Evolutionary conservation across 345 rosid genomes (phyloP).

Genomic region (Eucalyptus cladocalyx): DNA sequence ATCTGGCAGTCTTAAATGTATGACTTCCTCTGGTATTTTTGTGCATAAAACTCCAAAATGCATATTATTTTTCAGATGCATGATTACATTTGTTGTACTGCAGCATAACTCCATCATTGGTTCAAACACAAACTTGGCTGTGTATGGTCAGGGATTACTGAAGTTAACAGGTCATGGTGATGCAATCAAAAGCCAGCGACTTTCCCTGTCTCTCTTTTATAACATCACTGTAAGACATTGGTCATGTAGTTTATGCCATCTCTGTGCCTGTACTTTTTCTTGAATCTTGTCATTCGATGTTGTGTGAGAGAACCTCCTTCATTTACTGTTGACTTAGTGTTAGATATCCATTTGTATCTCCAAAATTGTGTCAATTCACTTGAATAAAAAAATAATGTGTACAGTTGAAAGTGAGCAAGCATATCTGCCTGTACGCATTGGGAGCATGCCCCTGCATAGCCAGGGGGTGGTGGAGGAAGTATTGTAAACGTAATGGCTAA

Average conservation of each 20-base stretch:
- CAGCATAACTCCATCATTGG: conserved; percentile 77
- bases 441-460: neutral
- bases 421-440: neutral
- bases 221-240: conserved; percentile 75
- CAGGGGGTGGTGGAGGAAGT: neutral
- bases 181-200: conserved; percentile 90
- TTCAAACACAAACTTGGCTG: conserved; percentile 80
- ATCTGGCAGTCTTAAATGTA: conserved; percentile 95
- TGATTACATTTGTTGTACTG: neutral
- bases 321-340: neutral
- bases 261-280: neutral
- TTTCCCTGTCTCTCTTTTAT: conserved; percentile 86
- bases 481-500: neutral
- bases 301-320: neutral
- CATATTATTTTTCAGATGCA: neutral
- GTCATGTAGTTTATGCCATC: neutral
- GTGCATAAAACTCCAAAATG: neutral
- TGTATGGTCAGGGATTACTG: conserved; percentile 93
- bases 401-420: neutral
- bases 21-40: neutral
- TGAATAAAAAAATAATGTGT: neutral
- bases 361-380: neutral
- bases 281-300: neutral
- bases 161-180: conserved; percentile 76
- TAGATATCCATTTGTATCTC: neutral